Conservation (phyloP, 2,329 filamentous ascomycete genomes). For the Pseudogymnoascus sp. region DNA sequence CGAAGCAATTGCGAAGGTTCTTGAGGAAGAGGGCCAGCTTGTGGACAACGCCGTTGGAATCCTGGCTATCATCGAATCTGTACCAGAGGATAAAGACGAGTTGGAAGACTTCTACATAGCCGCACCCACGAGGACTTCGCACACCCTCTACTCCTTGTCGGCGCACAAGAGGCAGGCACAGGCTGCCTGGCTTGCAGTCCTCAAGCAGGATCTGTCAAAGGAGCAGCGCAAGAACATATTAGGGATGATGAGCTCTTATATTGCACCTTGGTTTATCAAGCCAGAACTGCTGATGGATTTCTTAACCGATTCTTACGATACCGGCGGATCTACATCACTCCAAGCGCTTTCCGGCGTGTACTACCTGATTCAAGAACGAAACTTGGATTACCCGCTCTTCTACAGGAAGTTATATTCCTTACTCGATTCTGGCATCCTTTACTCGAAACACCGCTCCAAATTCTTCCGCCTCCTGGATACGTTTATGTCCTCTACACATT, state of each 20-base stretch:
- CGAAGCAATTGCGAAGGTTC: slow-evolving; percentile 59
- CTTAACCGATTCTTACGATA: slow-evolving; percentile 85
- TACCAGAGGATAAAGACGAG: slow-evolving; percentile 60
- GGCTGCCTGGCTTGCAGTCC: slow-evolving; percentile 75
- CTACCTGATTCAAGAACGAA: slow-evolving; percentile 86
- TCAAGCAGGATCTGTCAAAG: slow-evolving; percentile 59
- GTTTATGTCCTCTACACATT: slow-evolving; percentile 84
- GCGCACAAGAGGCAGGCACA: slow-evolving; percentile 76
- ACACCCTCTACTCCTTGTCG: slow-evolving; percentile 55
- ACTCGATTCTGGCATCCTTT: slow-evolving; percentile 75
- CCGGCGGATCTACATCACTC: slow-evolving; percentile 78
- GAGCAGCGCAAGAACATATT: slow-evolving; percentile 75
- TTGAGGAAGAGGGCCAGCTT: slow-evolving; percentile 23
- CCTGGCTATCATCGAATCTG: slow-evolving; percentile 59
- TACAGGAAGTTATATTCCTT: slow-evolving; percentile 91
- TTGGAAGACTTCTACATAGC: slow-evolving; percentile 62
- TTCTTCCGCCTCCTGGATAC: slow-evolving; percentile 91
- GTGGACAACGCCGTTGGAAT: slow-evolving; percentile 55
- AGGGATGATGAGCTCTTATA: slow-evolving; percentile 64
- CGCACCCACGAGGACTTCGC: slow-evolving; percentile 59
- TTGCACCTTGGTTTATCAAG: slow-evolving; percentile 83
- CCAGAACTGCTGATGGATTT: slow-evolving; percentile 93
- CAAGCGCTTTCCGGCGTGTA: slow-evolving; percentile 89
- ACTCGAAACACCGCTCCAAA: slow-evolving; percentile 87
- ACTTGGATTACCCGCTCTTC: slow-evolving; percentile 92